These are phyloP conservation scores for Ophiostoma montium DNA, from an alignment of 2,329 filamentous ascomycete genomes.

Conservation along the genomic window DNA sequence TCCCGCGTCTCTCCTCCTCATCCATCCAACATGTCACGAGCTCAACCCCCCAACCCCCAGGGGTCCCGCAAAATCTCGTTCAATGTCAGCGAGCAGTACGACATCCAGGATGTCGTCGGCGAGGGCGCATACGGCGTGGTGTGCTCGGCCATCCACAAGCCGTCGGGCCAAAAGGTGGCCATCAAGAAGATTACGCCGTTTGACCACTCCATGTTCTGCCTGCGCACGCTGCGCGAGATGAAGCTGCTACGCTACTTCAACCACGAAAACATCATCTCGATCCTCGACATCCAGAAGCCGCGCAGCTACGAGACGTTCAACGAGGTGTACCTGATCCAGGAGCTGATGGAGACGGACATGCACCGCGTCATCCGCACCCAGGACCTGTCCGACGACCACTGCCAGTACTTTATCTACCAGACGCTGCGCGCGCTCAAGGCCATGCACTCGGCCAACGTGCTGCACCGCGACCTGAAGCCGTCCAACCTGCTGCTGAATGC, in stretches of 20 bases:
- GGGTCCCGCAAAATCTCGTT: slow-evolving; percentile 92
- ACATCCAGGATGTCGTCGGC: slow-evolving; percentile 98
- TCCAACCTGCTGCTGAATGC: slow-evolving; percentile 95
- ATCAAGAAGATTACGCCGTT: slow-evolving; percentile 99
- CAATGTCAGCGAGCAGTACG: slow-evolving; percentile 98
- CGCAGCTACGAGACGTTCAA: slow-evolving; percentile 92
- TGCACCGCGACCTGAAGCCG: slow-evolving; percentile 93
- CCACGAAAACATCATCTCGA: slow-evolving; percentile 99
- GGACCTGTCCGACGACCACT: slow-evolving; percentile 96
- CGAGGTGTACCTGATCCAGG: slow-evolving; percentile 95
- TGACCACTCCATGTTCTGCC: slow-evolving; percentile 97
- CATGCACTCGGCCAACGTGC: slow-evolving; percentile 97
- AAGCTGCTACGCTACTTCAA: slow-evolving; percentile 98
- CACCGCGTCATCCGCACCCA: slow-evolving; percentile 97
- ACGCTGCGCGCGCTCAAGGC: slow-evolving; percentile 94
- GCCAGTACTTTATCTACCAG: slow-evolving; percentile 99
- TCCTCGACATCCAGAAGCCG: slow-evolving; percentile 97
- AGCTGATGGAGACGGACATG: slow-evolving; percentile 99
- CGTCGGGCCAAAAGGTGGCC: slow-evolving; percentile 92
- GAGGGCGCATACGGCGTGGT: slow-evolving; percentile 98
- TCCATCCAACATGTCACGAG: slow-evolving; percentile 33
- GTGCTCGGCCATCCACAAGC: slow-evolving; percentile 96
- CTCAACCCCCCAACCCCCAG: slow-evolving; percentile 40
- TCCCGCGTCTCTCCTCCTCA: not conserved
- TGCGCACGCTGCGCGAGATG: slow-evolving; percentile 95